Base-by-base conservation (phyloP, 2,329 filamentous ascomycete genomes). In the Chaetomium sp. region DNA sequence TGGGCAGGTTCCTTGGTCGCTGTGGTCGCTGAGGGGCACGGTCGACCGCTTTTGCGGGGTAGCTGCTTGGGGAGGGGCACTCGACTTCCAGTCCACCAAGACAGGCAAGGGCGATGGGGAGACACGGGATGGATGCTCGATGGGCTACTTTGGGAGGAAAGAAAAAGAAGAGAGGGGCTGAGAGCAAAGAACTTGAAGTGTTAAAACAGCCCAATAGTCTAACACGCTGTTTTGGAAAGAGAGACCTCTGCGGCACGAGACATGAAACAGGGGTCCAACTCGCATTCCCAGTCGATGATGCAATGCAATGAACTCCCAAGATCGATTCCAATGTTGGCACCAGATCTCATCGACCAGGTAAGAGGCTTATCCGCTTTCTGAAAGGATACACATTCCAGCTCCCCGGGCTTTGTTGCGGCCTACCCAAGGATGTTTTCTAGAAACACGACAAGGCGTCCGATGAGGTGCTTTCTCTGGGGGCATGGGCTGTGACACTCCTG, bases 321-420 rank as follows among this genome's bases (percentile, higher is more conserved):
- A 31, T 57, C 31, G 31, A 9, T 21, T 10, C 45, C 12, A 55
- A 45, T 19, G 27, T 35, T 63, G 54, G 33, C 19, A 7, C 47
- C 12, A 21, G 25, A 53, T 58, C 45, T 25, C 33, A 53, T 54
- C 55, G 45, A 55, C 27, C 10, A 35, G 19, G 33, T 42, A 42
- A 42, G 25, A 5, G 27, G 38, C 21, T 27, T 56, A 8, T 8
- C 51, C 16, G 16, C 7, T 10, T 42, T 10, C 21, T 7, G 2
- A 63, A 59, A 55, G 25, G 35, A 31, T 9, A 25, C 4, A 25
- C 61, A 63, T 63, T 59, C 55, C 61, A 63, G 27, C 16, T 25
- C 13, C 21, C 2, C 19, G 8, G 27, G 13, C 62, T 60, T 59
- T 64, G 29, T 64, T 25, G 47, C 38, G 29, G 21, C n/a, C 3